Base-by-base conservation (phyloP, 169 alveolate genomes). In the Besnoitia besnoiti region DNA sequence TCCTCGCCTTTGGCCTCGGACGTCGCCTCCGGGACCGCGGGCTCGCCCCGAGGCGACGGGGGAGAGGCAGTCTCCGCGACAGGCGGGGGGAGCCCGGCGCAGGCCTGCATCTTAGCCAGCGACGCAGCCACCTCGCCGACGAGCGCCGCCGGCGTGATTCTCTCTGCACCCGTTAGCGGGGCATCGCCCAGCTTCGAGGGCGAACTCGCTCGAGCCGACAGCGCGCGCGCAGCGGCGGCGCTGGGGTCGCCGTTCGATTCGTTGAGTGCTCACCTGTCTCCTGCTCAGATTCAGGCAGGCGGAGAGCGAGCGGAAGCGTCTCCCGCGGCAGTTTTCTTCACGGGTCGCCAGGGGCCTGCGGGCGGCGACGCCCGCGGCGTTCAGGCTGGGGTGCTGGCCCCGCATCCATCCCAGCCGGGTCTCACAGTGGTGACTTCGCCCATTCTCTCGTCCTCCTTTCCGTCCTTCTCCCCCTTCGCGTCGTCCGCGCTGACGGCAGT, bases 381-480 rank as follows among this genome's bases (percentile, higher is more conserved):
- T n/a, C 67, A 55, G 67, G 67, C 67, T 21, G 67, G 67, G 12
- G 33, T 55, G 4, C 67, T 55, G 5, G 12, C 67, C 33, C 12
- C 67, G 67, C 67, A 55, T 55, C 67, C 67, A 19, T 55, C 67
- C 67, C 67, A 55, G 67, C 67, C 7, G 27, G 67, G 67, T 19
- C 67, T 55, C 67, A 19, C 67, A 16, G 67, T 55, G 5, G 67
- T 55, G 33, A 1, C 67, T n/a, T 55, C 67, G 67, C 67, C 67
- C 30, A 55, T 55, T 73, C 82, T 73, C 21, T n/a, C 47, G 8
- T 24, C 82, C 4, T 73, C 82, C 82, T 73, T 73, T n/a, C 46
- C 82, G 8, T 73, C 82, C 2, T 73, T 73, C 82, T 37, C 82
- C n/a, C 82, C 82, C 46, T 73, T 37, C 46, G 44, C 82, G n/a